phyloP scores from a whole-genome alignment of 768 basidiomycete genomes.

The Tulasnella calospora region DNA sequence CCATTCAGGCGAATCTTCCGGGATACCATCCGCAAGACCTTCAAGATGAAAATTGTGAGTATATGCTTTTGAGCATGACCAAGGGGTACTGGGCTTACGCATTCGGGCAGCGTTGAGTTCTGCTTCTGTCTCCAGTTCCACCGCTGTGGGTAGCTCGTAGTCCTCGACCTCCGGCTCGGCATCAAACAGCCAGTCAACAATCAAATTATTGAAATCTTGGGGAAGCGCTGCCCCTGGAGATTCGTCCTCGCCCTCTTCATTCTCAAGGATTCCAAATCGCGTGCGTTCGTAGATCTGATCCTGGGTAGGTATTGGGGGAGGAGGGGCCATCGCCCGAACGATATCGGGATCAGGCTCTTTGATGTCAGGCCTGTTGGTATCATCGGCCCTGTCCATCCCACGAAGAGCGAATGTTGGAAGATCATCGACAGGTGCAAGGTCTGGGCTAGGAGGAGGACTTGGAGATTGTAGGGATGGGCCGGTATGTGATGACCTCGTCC shows the following conservation, averaged over 20 bases:
- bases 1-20: background rate
- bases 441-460: too few species aligned
- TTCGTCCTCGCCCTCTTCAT: background rate
- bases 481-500: too few species aligned
- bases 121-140: background rate
- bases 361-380: too few species aligned
- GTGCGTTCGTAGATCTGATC: background rate
- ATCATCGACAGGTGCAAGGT: too few species aligned
- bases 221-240: background rate
- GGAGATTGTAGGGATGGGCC: too few species aligned
- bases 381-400: too few species aligned
- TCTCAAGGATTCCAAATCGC: background rate
- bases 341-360: background rate
- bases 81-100: background rate
- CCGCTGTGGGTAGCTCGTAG: background rate
- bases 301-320: background rate
- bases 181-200: background rate
- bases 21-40: background rate
- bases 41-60: too few species aligned
- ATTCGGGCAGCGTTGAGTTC: background rate
- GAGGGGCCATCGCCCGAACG: background rate
- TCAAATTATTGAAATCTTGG: background rate
- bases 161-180: background rate
- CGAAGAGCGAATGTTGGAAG: too few species aligned
- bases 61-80: too few species aligned